phyloP scores from a whole-genome alignment of 2,329 filamentous ascomycete genomes.

The Sclerotiophoma versabilis region DNA sequence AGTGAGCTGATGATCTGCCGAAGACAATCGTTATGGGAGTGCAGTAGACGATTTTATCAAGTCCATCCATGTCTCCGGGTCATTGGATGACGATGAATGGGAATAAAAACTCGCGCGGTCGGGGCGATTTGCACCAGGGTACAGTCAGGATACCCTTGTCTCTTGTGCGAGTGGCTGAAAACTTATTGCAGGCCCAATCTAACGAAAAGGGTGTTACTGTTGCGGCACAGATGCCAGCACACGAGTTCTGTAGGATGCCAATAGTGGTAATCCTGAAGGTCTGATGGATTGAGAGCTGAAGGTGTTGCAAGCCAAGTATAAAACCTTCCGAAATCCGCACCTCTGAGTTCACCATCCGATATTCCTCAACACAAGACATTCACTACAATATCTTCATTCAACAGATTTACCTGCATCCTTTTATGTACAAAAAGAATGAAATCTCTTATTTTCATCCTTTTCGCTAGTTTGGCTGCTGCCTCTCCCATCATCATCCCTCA shows the following conservation, averaged over 20 bases:
- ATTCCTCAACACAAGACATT: not conserved
- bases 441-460: conserved; percentile 20
- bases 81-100: too few relatives aligned
- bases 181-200: not conserved
- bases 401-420: not conserved
- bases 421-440: conserved; percentile 21
- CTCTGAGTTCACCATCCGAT: not conserved
- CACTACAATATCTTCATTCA: not conserved
- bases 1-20: not conserved
- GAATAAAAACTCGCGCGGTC: too few relatives aligned
- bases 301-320: too few relatives aligned
- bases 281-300: too few relatives aligned
- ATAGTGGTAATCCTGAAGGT: too few relatives aligned
- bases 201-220: not conserved
- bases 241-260: too few relatives aligned
- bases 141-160: not conserved
- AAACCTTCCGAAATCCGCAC: not conserved
- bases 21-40: too few relatives aligned
- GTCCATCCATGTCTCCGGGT: too few relatives aligned
- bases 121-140: not conserved
- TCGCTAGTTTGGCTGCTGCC: conserved; percentile 16
- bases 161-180: not conserved
- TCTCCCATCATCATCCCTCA: conserved; percentile 16
- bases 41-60: not conserved
- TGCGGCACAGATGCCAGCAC: too few relatives aligned